phyloP scores from a whole-genome alignment of 306 rosid genomes.

The Herpetospermum pedunculosum region DNA sequence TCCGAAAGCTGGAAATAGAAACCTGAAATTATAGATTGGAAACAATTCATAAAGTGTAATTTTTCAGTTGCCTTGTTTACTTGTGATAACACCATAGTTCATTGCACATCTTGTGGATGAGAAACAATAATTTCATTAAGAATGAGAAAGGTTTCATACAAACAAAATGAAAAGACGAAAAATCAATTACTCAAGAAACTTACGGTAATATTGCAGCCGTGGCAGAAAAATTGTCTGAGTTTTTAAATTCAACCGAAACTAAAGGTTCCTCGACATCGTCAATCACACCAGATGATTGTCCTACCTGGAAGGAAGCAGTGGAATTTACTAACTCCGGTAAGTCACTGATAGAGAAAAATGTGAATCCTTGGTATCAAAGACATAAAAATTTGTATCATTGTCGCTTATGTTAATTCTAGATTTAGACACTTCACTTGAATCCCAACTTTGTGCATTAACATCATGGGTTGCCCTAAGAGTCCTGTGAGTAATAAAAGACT shows the following conservation, averaged over 20 bases:
- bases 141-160: not conserved
- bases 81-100: not conserved
- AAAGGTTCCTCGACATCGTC: constrained; percentile 47
- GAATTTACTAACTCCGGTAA: not conserved
- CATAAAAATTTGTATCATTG: not conserved
- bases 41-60: not conserved
- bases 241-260: constrained; percentile 24
- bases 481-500: too few relatives aligned
- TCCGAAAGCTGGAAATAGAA: constrained; percentile 91
- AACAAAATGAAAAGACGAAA: not conserved
- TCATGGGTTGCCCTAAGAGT: too few relatives aligned
- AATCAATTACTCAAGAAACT: constrained; percentile 18
- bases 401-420: not conserved
- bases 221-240: constrained; percentile 42
- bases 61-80: not conserved
- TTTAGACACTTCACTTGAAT: not conserved
- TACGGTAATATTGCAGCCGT: constrained; percentile 73
- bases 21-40: constrained; percentile 36
- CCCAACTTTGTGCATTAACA: too few relatives aligned
- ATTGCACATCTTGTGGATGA: not conserved
- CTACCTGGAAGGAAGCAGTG: constrained; percentile 29
- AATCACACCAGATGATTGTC: constrained; percentile 33
- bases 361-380: not conserved
- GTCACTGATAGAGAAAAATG: not conserved
- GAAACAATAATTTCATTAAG: not conserved